Evolutionary conservation across 2,329 filamentous ascomycete species (phyloP).

Genomic region (Colletotrichum caudatum): DNA sequence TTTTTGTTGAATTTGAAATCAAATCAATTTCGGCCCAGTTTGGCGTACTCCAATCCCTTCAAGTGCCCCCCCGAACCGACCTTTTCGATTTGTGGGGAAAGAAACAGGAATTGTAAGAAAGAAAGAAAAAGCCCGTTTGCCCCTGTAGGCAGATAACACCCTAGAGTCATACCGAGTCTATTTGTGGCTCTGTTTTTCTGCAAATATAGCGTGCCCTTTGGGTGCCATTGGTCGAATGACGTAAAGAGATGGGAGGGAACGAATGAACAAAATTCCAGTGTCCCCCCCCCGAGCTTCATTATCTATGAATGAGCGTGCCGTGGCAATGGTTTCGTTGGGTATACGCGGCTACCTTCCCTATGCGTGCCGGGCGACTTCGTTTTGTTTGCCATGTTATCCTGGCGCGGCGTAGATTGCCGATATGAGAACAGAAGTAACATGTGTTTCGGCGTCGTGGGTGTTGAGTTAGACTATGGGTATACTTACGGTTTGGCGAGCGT

Average conservation of each 20-base stretch:
- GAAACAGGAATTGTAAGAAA: neutral
- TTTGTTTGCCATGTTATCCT: neutral
- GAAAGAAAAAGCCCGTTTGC: neutral
- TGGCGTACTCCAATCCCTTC: neutral
- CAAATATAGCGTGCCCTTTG: neutral
- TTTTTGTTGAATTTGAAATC: neutral
- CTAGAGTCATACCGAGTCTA: neutral
- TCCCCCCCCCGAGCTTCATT: neutral
- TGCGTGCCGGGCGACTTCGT: neutral
- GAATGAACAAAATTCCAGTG: neutral
- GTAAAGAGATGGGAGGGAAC: neutral
- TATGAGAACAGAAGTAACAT: neutral
- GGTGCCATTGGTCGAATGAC: neutral
- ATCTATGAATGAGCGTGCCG: neutral
- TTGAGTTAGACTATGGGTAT: neutral
- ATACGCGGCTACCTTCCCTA: neutral
- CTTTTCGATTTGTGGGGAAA: conserved; percentile 1
- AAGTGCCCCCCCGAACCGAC: neutral
- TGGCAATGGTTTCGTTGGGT: neutral
- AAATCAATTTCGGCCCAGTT: neutral
- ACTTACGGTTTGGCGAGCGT: neutral
- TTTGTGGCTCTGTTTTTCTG: conserved; percentile 12
- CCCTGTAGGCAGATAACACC: neutral
- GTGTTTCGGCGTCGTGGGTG: neutral
- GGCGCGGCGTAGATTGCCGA: conserved; percentile 10